These are phyloP conservation scores for Phragmites australis DNA, from an alignment of 176 grass and related monocot genomes.

Conservation along the genomic window DNA sequence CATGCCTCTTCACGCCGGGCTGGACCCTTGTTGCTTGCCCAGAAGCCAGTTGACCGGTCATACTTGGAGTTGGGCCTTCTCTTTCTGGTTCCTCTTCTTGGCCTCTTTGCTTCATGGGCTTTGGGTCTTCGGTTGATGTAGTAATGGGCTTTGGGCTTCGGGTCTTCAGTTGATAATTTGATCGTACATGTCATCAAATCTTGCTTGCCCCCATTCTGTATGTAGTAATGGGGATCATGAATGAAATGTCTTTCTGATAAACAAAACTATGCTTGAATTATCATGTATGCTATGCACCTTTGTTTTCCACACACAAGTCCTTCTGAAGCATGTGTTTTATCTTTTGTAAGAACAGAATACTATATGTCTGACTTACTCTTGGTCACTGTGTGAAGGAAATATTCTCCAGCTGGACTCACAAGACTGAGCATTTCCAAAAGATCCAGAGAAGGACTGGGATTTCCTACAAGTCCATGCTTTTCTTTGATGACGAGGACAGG, in stretches of 20 bases:
- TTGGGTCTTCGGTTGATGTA: too few relatives aligned
- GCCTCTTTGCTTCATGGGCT: too few relatives aligned
- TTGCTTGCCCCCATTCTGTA: neutral
- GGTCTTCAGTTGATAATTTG: too few relatives aligned
- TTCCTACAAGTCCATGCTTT: constrained; percentile 78
- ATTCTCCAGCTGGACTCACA: constrained; percentile 88
- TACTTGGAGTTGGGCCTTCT: too few relatives aligned
- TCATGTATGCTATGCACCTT: neutral
- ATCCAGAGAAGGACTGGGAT: constrained; percentile 75
- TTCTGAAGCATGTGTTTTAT: neutral
- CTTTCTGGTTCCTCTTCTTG: too few relatives aligned
- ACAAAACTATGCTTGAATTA: neutral
- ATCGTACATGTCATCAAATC: too few relatives aligned
- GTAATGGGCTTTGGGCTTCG: too few relatives aligned
- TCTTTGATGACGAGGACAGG: constrained; percentile 86
- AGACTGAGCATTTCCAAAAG: constrained; percentile 87
- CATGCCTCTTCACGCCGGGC: too few relatives aligned
- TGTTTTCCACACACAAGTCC: neutral
- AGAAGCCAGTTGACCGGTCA: too few relatives aligned
- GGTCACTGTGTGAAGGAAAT: constrained; percentile 63
- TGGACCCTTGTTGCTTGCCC: too few relatives aligned
- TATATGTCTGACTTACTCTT: constrained; percentile 1
- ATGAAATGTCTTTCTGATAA: neutral
- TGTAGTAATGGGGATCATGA: neutral
- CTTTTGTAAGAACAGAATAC: neutral